These are phyloP conservation scores for Aureobasidium sp. DNA, from an alignment of 2,329 filamentous ascomycete genomes.

Conservation along the genomic window DNA sequence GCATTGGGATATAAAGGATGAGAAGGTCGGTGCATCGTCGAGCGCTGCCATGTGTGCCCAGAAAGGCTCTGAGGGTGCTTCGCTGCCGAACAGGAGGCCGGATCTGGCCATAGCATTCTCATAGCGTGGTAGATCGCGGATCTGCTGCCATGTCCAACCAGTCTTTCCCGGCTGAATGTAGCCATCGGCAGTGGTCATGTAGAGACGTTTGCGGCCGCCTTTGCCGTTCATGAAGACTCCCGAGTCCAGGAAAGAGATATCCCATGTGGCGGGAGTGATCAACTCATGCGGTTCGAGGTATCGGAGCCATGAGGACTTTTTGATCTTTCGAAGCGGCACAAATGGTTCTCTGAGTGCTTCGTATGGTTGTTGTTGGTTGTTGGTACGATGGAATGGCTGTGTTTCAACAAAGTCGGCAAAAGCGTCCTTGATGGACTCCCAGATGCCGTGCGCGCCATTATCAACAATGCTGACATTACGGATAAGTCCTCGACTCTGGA, in stretches of 20 bases:
- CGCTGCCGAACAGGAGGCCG: constrained; percentile 55
- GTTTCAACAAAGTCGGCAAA: constrained; percentile 47
- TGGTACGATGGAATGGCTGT: constrained; percentile 7
- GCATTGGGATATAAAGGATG: background rate
- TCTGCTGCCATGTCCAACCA: constrained; percentile 64
- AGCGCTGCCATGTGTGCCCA: constrained; percentile 15
- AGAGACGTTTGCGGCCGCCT: constrained; percentile 56
- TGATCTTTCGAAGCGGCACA: constrained; percentile 70
- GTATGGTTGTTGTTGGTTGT: constrained; percentile 35
- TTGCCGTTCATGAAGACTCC: constrained; percentile 67
- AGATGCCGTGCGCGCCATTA: constrained; percentile 61
- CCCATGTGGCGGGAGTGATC: constrained; percentile 65
- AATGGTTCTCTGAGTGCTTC: constrained; percentile 60
- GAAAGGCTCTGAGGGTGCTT: constrained; percentile 34
- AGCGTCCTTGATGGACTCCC: constrained; percentile 54
- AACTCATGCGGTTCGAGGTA: constrained; percentile 67
- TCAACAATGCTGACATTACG: constrained; percentile 56
- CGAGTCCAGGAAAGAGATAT: constrained; percentile 61
- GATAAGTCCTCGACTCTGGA: constrained; percentile 68
- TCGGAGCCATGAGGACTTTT: constrained; percentile 64
- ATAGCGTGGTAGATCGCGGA: constrained; percentile 56
- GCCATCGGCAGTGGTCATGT: constrained; percentile 67
- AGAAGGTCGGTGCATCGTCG: background rate
- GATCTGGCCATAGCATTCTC: constrained; percentile 38
- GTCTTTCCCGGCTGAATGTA: constrained; percentile 60